These are phyloP conservation scores for Gnomoniopsis sp. DNA, from an alignment of 2,329 filamentous ascomycete genomes.

Conservation along the genomic window DNA sequence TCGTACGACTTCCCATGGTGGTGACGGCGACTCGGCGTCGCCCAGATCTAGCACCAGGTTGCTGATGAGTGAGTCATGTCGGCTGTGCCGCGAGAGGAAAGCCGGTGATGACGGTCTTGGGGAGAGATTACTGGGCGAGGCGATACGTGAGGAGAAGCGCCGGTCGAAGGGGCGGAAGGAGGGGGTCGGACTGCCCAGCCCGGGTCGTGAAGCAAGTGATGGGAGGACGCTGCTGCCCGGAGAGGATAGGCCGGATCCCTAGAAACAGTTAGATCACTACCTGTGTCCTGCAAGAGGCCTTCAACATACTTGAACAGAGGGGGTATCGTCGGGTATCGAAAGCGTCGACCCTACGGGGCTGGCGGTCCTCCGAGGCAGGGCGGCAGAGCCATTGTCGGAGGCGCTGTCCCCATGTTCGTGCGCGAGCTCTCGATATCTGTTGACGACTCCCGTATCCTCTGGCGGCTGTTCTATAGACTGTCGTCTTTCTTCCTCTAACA, in stretches of 20 bases:
- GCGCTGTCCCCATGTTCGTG: constrained; percentile 39
- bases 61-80: constrained; percentile 75
- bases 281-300: background rate
- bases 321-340: constrained; percentile 79
- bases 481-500: constrained; percentile 32
- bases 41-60: constrained; percentile 60
- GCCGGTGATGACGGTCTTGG: constrained; percentile 75
- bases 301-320: constrained; percentile 68
- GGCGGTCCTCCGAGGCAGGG: constrained; percentile 50
- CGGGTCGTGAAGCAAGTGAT: constrained; percentile 63
- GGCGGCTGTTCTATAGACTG: constrained; percentile 22
- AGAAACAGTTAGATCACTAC: background rate
- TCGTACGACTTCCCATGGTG: constrained; percentile 93
- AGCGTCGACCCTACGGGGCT: constrained; percentile 67
- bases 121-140: constrained; percentile 55
- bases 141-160: constrained; percentile 84
- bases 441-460: constrained; percentile 33
- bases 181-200: constrained; percentile 68
- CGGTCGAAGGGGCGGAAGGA: constrained; percentile 92
- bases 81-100: constrained; percentile 72
- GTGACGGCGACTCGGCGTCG: constrained; percentile 67
- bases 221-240: constrained; percentile 73
- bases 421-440: constrained; percentile 43
- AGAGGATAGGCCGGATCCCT: constrained; percentile 62
- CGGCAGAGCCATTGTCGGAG: constrained; percentile 50